Conservation (phyloP, 2,329 filamentous ascomycete species). For the Phialocephala subalpina region DNA sequence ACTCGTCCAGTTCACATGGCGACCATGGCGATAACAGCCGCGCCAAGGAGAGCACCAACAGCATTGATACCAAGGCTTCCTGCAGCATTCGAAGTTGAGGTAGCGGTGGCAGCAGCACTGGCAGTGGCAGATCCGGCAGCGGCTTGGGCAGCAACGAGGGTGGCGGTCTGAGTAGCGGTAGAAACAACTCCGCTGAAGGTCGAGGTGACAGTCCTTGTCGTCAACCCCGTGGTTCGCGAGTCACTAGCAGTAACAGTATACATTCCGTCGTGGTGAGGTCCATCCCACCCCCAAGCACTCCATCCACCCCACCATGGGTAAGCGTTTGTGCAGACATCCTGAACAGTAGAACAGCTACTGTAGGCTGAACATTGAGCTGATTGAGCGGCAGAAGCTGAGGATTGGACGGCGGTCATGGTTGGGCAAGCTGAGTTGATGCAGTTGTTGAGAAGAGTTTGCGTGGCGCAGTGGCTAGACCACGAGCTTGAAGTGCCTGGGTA, state of each 20-base stretch:
- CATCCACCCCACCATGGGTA: conserved; percentile 18
- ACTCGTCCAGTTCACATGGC: not conserved
- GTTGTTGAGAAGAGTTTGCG: conserved; percentile 16
- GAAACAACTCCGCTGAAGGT: conserved; percentile 9
- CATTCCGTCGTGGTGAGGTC: not conserved
- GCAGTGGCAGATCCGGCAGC: not conserved
- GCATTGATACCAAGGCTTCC: conserved; percentile 6
- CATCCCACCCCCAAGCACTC: conserved; percentile 12
- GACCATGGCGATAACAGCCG: not conserved
- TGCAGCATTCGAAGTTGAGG: conserved; percentile 14
- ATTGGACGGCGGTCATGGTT: conserved; percentile 14
- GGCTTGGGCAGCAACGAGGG: conserved; percentile 16
- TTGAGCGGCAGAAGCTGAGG: conserved; percentile 11
- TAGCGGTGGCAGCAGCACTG: conserved; percentile 8
- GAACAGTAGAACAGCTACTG: conserved; percentile 18
- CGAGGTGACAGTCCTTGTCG: conserved; percentile 19
- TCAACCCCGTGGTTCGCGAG: conserved; percentile 12
- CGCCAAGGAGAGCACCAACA: not conserved
- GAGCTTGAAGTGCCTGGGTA: conserved; percentile 16
- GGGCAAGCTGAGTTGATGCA: conserved; percentile 15
- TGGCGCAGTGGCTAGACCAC: conserved; percentile 19
- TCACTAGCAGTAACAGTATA: conserved; percentile 18
- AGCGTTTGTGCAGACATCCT: conserved; percentile 12
- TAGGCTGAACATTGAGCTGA: conserved; percentile 17
- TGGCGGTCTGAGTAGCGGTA: conserved; percentile 20